A percentile compares a stretch with the other conserved stretches of the same genome.
phyloP scores from a whole-genome alignment of 352 stramenopile species.

The Globisporangium perplexum region DNA sequence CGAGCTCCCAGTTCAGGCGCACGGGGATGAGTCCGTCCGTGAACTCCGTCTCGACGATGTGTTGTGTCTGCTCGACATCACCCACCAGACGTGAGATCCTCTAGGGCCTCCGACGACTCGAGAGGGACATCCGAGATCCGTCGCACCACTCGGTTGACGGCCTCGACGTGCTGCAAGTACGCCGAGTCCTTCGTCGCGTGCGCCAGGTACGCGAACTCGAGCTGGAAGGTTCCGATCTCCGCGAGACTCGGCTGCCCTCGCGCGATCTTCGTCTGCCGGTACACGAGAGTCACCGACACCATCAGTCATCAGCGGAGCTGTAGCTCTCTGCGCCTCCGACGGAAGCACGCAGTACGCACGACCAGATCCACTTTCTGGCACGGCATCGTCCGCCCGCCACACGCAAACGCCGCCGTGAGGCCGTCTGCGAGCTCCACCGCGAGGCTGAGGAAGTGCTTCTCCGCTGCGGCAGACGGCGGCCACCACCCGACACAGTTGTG shows the following conservation, averaged over 20 bases:
- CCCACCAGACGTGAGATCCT: background rate
- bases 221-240: slow-evolving; percentile 49
- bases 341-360: slow-evolving; percentile 14
- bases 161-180: slow-evolving; percentile 30
- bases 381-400: slow-evolving; percentile 19
- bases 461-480: slow-evolving; percentile 8
- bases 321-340: too few species aligned
- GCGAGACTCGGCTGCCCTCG: slow-evolving; percentile 24
- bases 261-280: background rate
- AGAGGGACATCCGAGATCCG: background rate
- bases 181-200: slow-evolving; percentile 24
- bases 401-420: slow-evolving; percentile 31
- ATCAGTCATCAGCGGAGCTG: background rate
- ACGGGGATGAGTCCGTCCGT: slow-evolving; percentile 44
- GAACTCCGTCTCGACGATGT: slow-evolving; percentile 23
- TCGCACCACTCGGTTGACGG: slow-evolving; percentile 40
- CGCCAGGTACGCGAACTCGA: slow-evolving; percentile 59
- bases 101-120: background rate
- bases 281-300: too few species aligned
- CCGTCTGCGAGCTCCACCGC: slow-evolving; percentile 26
- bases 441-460: slow-evolving; percentile 40
- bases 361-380: slow-evolving; percentile 33
- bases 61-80: slow-evolving; percentile 16
- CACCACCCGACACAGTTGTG: background rate
- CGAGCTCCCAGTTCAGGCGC: slow-evolving; percentile 21